Evolutionary conservation across 2,329 filamentous ascomycete genomes (phyloP).

Genomic region (Coleophoma eucalyptorum): DNA sequence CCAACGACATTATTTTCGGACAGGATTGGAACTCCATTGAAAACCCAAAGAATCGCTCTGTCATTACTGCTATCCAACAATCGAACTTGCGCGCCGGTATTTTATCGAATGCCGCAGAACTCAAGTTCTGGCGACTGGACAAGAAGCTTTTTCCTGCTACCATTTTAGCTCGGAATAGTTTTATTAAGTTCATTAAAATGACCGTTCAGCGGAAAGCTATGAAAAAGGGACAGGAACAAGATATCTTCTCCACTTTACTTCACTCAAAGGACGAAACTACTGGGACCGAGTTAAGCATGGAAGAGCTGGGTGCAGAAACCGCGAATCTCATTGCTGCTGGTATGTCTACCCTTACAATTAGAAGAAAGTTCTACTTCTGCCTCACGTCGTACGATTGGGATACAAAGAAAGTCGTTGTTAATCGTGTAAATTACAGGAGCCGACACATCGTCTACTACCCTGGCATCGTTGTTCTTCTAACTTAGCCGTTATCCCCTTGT

Average conservation of each 20-base stretch:
- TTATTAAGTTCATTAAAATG: not conserved
- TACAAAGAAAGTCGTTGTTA: constrained; percentile 1
- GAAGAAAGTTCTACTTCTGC: constrained; percentile 13
- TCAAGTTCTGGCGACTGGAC: not conserved
- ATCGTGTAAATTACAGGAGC: constrained; percentile 10
- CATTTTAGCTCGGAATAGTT: not conserved
- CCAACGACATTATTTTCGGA: not conserved
- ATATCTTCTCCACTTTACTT: not conserved
- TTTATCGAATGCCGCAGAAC: not conserved
- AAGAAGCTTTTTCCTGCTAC: not conserved
- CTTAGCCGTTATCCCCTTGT: constrained; percentile 24
- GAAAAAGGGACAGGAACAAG: not conserved
- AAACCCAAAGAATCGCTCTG: not conserved
- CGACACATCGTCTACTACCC: constrained; percentile 19
- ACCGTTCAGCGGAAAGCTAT: too few relatives aligned
- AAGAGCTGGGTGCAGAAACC: not conserved
- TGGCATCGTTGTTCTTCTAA: constrained; percentile 34
- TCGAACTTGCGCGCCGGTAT: not conserved
- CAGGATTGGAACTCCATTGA: not conserved
- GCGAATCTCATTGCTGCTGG: not conserved
- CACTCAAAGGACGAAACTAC: not conserved
- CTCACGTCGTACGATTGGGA: not conserved
- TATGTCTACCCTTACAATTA: too few relatives aligned
- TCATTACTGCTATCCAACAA: not conserved
- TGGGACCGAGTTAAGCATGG: not conserved